Base-by-base conservation (phyloP, 2,329 filamentous ascomycete species). In the Didymella keratinophila region DNA sequence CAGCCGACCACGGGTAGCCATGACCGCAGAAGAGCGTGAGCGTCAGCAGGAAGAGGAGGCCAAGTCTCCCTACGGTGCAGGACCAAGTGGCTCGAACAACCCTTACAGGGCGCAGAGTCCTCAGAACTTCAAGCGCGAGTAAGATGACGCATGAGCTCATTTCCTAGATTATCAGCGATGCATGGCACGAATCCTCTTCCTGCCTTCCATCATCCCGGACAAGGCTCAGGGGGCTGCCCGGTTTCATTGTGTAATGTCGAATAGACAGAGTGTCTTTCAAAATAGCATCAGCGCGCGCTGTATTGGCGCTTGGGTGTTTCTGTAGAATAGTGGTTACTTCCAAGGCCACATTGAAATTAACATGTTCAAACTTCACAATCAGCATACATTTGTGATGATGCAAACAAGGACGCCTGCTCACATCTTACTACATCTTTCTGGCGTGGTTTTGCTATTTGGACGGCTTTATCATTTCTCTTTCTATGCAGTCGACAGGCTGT, bases 21-120 rank as follows among this genome's bases (percentile, higher is more conserved):
- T 65, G 30, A 58, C 60, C 9, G 65, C 57, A 8, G 57, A 60
- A 25, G 57, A 60, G 48, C 57, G 57, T 23, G 57, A 60, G 52
- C 57, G 68, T 39, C 62, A 67, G 30, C 64, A 68, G 25, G 57
- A 60, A 45, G 61, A 63, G 2, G 60, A 61, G 42, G 64, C 65
- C 27, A 62, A 65, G 48, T 45, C 62, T 21, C 55, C 52, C 9
- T 70, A 62, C 56, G 61, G 64, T n/a, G 39, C 52, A 3, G 51
- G 54, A 7, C 45, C 56, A 16, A 62, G 49, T 41, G 23, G 37
- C 37, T 62, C 56, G 8, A 68, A 56, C 21, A 70, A 70, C 28
- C 67, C 68, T 8, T 70, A 52, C 37, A 50, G 51, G 34, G 36
- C 56, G 8, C 56, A 55, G 42, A 59, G 56, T 16, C 56, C 56